Base-by-base conservation (phyloP, 192 early-diverging fungal genomes). In the Globomyces pollinis-pini region DNA sequence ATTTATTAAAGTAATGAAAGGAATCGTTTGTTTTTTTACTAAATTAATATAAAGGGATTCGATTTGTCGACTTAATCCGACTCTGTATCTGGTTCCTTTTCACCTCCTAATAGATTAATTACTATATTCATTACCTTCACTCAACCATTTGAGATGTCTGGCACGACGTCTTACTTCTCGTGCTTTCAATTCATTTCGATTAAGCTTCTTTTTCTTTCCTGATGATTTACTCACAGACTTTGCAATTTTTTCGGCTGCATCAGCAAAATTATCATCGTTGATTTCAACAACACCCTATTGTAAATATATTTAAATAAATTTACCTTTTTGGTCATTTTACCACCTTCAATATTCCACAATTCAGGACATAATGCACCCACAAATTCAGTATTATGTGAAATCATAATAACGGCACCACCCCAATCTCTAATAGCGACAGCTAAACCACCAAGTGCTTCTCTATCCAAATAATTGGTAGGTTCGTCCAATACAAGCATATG, bases 401-500 rank as follows among this genome's bases (percentile, higher is more conserved):
- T 83, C 67, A 88, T 85, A 43, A 90, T 80, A 30, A 90, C 86
- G 61, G 78, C 86, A 68, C 88, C 88, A 54, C 80, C 83, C 61
- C 75, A 89, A 33, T 84, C 78, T 58, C 80, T 74, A 67, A 89
- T 88, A 49, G 88, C 88, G 43, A 59, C 61, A 44, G 85, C 80
- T 42, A 87, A 68, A 8, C 49, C 81, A 51, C 76, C 85, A 13
- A 85, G 64, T 2, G 83, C 66, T 24, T 87, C 85, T 43, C 81
- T 68, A 65, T 87, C 85, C 67, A 87, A 68, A 62, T 76, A 84
- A 67, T 85, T 67, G 49, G 86, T 94, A 56, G 91, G 91, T 76
- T 91, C 89, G 68, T 93, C 91, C 63, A 93, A 78, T 51, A 91
- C 78, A 67, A 94, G 84, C 67, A 91, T 87, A 61, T 89, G 88